phyloP scores from a whole-genome alignment of 352 stramenopile genomes.

The Globisporangium spinosum region DNA sequence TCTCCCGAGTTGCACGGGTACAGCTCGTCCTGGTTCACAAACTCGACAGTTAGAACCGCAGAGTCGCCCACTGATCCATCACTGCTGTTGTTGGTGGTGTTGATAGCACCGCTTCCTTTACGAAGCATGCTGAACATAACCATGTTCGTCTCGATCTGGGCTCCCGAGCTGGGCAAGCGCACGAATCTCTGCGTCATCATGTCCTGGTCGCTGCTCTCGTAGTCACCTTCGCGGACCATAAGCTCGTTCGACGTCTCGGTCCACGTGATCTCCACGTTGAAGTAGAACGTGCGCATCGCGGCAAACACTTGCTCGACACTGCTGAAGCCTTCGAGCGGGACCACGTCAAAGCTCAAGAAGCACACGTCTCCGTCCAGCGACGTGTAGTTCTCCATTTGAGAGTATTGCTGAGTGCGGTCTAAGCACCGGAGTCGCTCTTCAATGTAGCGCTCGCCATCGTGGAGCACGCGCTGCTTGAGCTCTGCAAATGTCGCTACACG shows the following conservation, averaged over 20 bases:
- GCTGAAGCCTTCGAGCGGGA: slow-evolving; percentile 2
- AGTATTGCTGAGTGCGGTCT: slow-evolving; percentile 25
- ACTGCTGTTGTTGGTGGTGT: too few species aligned
- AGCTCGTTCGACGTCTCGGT: slow-evolving; percentile 28
- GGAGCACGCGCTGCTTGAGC: background rate
- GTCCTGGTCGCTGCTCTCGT: slow-evolving; percentile 5
- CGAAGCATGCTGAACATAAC: slow-evolving; percentile 20
- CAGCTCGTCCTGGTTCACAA: background rate
- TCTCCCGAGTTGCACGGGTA: background rate
- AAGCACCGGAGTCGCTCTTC: slow-evolving; percentile 20
- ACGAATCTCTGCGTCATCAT: slow-evolving; percentile 4
- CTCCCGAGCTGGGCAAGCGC: background rate
- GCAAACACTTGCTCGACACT: slow-evolving; percentile 11
- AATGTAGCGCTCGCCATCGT: slow-evolving; percentile 21
- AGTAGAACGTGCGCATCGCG: slow-evolving; percentile 6
- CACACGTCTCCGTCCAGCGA: slow-evolving; percentile 22
- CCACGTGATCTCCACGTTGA: slow-evolving; percentile 20
- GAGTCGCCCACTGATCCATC: too few species aligned
- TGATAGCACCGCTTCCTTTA: too few species aligned
- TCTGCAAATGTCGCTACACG: background rate
- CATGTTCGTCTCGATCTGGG: slow-evolving; percentile 41
- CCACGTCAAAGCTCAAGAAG: slow-evolving; percentile 23
- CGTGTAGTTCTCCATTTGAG: slow-evolving; percentile 23
- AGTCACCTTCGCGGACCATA: slow-evolving; percentile 36
- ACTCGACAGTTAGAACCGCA: background rate